Evolutionary conservation across 2,329 filamentous ascomycete genomes (phyloP).

Genomic region (Cladophialophora yegresii): DNA sequence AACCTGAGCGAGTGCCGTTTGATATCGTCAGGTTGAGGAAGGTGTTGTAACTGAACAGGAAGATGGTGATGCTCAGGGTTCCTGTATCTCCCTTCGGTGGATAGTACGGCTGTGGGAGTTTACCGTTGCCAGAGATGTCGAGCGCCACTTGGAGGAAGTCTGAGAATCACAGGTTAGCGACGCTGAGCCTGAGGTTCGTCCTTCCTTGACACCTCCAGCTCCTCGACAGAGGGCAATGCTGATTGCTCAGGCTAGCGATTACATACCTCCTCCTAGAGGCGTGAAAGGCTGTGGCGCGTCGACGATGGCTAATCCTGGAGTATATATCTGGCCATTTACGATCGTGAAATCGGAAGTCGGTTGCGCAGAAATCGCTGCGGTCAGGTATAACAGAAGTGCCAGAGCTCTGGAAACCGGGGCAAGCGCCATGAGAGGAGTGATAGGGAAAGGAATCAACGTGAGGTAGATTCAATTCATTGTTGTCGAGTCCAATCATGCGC

Average conservation of each 20-base stretch:
- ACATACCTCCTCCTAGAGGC: constrained; percentile 63
- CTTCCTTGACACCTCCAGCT: neutral
- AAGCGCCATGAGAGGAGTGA: neutral
- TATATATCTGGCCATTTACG: constrained; percentile 67
- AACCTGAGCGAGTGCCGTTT: constrained; percentile 58
- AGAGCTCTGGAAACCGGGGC: neutral
- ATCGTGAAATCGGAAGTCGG: constrained; percentile 15
- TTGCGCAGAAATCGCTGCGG: neutral
- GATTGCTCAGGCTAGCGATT: neutral
- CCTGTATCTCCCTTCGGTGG: constrained; percentile 54
- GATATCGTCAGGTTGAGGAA: constrained; percentile 68
- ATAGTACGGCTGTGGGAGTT: constrained; percentile 61
- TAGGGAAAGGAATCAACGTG: neutral
- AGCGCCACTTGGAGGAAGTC: constrained; percentile 64
- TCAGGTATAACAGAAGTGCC: neutral
- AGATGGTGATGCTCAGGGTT: constrained; percentile 67
- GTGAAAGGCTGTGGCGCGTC: constrained; percentile 67
- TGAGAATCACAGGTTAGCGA: constrained; percentile 16
- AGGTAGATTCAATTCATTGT: neutral
- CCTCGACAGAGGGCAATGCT: neutral
- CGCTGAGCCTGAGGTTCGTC: neutral
- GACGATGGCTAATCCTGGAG: constrained; percentile 67
- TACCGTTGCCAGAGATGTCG: constrained; percentile 67
- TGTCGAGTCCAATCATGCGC: neutral
- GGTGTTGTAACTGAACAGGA: constrained; percentile 65